These are phyloP conservation scores for Avena sativa DNA, from an alignment of 176 grass and related monocot species.

Conservation along the genomic window DNA sequence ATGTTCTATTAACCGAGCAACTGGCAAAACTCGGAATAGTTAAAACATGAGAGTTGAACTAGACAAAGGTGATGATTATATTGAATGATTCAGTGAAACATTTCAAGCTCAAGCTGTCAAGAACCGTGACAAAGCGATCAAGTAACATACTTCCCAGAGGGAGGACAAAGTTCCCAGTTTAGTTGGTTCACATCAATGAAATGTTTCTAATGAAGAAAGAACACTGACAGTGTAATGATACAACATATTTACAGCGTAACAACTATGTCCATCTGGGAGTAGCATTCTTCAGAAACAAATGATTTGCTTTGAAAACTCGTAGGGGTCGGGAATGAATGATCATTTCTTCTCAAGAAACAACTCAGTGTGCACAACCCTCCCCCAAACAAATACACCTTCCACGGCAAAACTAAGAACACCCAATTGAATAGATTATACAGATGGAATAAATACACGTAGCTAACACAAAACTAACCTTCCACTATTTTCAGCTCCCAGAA, in stretches of 20 bases:
- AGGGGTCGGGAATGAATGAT: constrained; percentile 6
- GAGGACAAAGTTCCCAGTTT: not conserved
- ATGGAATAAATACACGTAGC: constrained; percentile 44
- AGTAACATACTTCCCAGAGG: not conserved
- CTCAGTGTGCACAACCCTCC: not conserved
- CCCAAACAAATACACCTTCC: constrained; percentile 38
- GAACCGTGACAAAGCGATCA: not conserved
- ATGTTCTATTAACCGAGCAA: no score
- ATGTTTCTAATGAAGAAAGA: not conserved
- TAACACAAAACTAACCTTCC: constrained; percentile 54
- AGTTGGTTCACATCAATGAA: constrained; percentile 7
- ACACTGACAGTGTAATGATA: constrained; percentile 15
- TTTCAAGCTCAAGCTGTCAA: not conserved
- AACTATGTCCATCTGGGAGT: not conserved
- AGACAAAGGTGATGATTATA: not conserved
- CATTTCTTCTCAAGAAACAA: constrained; percentile 46
- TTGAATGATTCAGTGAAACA: not conserved
- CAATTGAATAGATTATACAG: constrained; percentile 57
- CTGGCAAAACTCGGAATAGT: no score
- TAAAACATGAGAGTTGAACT: not conserved
- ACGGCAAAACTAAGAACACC: constrained; percentile 37
- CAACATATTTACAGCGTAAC: constrained; percentile 50
- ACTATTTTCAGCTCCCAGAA: constrained; percentile 64
- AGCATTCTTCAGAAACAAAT: constrained; percentile 20
- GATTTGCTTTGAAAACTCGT: constrained; percentile 8